Base-by-base conservation (phyloP, 108 stramenopile species). In the Stephanodiscus minutulus region DNA sequence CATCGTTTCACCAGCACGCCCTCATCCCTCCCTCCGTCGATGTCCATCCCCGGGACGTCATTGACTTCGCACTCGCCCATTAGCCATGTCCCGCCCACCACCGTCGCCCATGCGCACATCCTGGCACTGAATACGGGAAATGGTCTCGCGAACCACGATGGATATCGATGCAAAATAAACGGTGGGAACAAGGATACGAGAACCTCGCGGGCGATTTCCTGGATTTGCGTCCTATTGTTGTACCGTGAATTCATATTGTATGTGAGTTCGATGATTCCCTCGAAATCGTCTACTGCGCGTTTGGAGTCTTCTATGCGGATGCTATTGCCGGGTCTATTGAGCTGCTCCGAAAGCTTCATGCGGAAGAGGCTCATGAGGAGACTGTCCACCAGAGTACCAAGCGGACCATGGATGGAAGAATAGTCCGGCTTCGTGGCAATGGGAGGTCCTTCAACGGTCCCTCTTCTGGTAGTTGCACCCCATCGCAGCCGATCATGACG, bases 11-110 rank as follows among this genome's bases (percentile, higher is more conserved):
- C 94, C 21, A 91, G 48, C 31, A 96, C 70, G 28, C 93, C 92
- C 60, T 95, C 93, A 25, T 79, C 61, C 64, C 84, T 82, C 15
- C 74, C 73, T 13, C 27, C 54, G 12, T 50, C 50, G 22, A 20
- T 24, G 27, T 64, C 64, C 15, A 68, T 74, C 20, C 64, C 86
- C 28, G 75, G 84, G 41, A 93, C 65, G 57, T 96, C 93, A 66
- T 95, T 95, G 46, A 97, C 67, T 71, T 88, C 80, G 64, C 89
- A 92, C 66, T 93, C 89, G 10, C 97, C 97, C 97, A 98, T 96
- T 20, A 98, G 83, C 96, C 88, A 91, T 8, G 90, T 90, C n/a
- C 91, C 91, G 36, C 82, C 88, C 52, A 86, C 61, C 31, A 76
- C 68, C 0, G 97, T 98, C 1, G 95, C 95, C 90, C 90, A 93